These are phyloP conservation scores for Silene latifolia DNA, from an alignment of 148 eudicot species.

Conservation along the genomic window DNA sequence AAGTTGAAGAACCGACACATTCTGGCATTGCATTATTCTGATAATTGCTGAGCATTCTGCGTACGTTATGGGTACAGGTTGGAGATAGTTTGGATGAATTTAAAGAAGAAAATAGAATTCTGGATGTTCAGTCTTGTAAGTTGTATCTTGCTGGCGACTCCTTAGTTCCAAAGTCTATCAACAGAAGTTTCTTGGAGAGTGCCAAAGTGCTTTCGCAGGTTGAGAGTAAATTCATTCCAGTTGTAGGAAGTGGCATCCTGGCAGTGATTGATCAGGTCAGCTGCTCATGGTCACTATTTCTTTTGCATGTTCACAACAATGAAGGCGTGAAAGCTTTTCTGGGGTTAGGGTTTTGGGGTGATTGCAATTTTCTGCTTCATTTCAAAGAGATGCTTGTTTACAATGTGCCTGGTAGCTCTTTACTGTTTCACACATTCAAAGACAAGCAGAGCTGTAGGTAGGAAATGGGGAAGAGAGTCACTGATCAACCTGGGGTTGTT, in stretches of 20 bases:
- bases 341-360: background rate
- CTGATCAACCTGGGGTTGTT: too few relatives aligned
- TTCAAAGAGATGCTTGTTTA: background rate
- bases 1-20: background rate
- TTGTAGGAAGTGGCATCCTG: slow-evolving; percentile 68
- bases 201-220: slow-evolving; percentile 83
- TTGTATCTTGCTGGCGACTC: slow-evolving; percentile 64
- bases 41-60: slow-evolving; percentile 2
- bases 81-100: slow-evolving; percentile 24
- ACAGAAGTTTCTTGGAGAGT: slow-evolving; percentile 50
- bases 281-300: slow-evolving; percentile 13
- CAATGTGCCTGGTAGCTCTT: background rate
- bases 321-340: background rate
- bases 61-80: slow-evolving; percentile 34
- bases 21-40: background rate
- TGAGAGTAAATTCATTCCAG: slow-evolving; percentile 90
- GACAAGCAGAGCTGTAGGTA: too few relatives aligned
- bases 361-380: background rate
- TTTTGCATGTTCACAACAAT: slow-evolving; percentile 6
- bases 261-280: slow-evolving; percentile 91
- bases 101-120: slow-evolving; percentile 46
- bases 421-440: background rate
- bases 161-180: slow-evolving; percentile 73
- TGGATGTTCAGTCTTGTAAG: slow-evolving; percentile 60
- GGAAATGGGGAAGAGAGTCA: too few relatives aligned